Evolutionary conservation across 1,284 basidiomycete species (phyloP), one percentile per base, ranked within the genome.

Genomic region (Cryptococcus sp.): DNA sequence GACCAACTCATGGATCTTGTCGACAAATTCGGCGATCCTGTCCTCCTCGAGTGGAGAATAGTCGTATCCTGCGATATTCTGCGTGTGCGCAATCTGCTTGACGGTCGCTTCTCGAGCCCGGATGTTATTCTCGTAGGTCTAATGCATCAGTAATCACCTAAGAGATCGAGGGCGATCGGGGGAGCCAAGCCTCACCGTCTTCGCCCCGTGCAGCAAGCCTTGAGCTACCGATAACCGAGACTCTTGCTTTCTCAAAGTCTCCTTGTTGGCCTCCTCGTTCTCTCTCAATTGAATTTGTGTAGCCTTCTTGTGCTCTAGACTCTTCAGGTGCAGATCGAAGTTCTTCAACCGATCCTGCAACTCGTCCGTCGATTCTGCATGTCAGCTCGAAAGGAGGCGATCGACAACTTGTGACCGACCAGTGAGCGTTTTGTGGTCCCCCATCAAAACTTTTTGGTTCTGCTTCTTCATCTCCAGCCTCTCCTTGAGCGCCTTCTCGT

Each of bases 71-170:
- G 81, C 80, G 59, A 95, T 83, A 22, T 80, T 78, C 57, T 87
- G 78, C 52, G 80, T 80, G 38, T 81, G 75, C 40, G 82, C 80
- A 9, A 90, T 80, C 32, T 84, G 80, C 22, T 80, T 80, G 49
- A 97, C 84, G 25, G 84, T 74, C 9, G 78, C 75, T 66, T 93
- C 89, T 22, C 92, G 82, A 10, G 84, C 82, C 2, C 71, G 65
- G 28, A 92, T 72, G n/a, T 86, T 84, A 45, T 79, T 75, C 51
- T 85, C 80, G 69, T 94, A 87, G 7, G 80, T 79, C 87, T 93
- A 54, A n/a, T n/a, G 5, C n/a, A 3, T n/a, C 7, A 33, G 22
- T 26, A n/a, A n/a, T n/a, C n/a, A n/a, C n/a, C n/a, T n/a, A n/a
- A 10, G 22, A 9, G n/a, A n/a, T n/a, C n/a, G n/a, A n/a, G n/a